Evolutionary conservation across 257 asterid species (phyloP), one percentile per base, ranked within the genome.

Genomic region (Gentiana straminea): DNA sequence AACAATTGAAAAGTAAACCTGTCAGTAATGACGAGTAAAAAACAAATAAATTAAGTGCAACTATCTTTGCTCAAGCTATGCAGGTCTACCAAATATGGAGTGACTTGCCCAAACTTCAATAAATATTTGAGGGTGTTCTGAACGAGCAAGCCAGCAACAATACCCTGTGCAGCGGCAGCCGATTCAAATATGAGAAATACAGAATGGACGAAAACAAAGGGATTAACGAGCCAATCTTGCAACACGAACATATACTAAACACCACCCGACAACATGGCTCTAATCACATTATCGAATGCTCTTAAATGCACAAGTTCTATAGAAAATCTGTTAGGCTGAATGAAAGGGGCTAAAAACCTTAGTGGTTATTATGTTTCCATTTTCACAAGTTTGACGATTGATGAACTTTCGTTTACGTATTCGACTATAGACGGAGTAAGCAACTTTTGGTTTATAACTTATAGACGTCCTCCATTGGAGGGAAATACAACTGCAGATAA

Each of bases 91-190:
- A 91, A 73, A 75, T 91, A 91, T 53, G 86, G 92, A 54, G 97
- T 81, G 64, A 91, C 96, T 58, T 70, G 84, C 64, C 98, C 97
- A 61, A 91, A 91, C 69, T 91, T 76, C 61, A 91, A 78, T 80
- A 91, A 78, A 75, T 83, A 91, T 65, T 91, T 91, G 36, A 91
- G 94, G 13, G 98, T 79, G 73, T 91, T 91, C 69, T 91, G 98
- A 64, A 91, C 95, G 60, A 91, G 90, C 60, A 91, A 87, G 52
- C 98, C 98, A 35, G 98, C 98, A 62, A 91, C 94, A 81, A 91
- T 74, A 61, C 98, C 98, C 98, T 91, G 63, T 64, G 70, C 77
- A 65, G 64, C 51, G 54, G 58, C 77, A 65, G 64, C 51, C 55
- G 58, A 70, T 65, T 62, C 50, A 60, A 6, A 32, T 43, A 41